Evolutionary conservation across 2,329 filamentous ascomycete species (phyloP), one percentile per base, ranked within the genome.

Genomic region (Cercospora sp.): DNA sequence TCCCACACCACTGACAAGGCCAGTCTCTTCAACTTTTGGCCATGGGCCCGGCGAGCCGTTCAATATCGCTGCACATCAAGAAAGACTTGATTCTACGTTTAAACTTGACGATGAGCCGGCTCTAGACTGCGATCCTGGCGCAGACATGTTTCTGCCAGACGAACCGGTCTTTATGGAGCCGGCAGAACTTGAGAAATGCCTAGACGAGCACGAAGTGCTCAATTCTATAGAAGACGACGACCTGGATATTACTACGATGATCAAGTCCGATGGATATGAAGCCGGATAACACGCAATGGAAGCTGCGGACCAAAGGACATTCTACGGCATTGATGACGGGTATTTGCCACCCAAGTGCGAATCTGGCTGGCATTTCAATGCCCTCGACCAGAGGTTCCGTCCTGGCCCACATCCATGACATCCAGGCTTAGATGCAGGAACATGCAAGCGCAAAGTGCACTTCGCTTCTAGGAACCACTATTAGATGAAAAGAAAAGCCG

Each of bases 11-110:
- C 53, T 64, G 62, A 64, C 62, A 30, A 28, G 62, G 62, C 62
- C 62, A 57, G 62, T 64, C 62, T 64, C 62, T 64, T 64, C 62
- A 64, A 64, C 62, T 28, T 58, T 58, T 59, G 62, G 62, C 62
- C 62, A 55, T n/a, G 51, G 62, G 51, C 62, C 40, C 26, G 26
- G 62, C 62, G 62, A 64, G 62, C 62, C 62, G 62, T 58, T 64
- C 62, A 64, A 64, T 64, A 57, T 64, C 62, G 62, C 62, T 42
- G 51, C 51, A 59, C 51, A 58, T 40, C 51, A 42, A 33, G 62
- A 58, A 36, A 45, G 23, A 40, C 62, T 64, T 36, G 62, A 64
- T 51, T 64, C 62, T 16, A 64, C 62, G 18, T 64, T 64, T 31
- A 64, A 59, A 53, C 62, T 64, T 28, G 62, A 64, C 33, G 13